A percentile compares a stretch with the other conserved stretches of the same genome.
These are phyloP conservation scores for Neospora caninum DNA, from an alignment of 169 alveolate species.

Conservation along the genomic window DNA sequence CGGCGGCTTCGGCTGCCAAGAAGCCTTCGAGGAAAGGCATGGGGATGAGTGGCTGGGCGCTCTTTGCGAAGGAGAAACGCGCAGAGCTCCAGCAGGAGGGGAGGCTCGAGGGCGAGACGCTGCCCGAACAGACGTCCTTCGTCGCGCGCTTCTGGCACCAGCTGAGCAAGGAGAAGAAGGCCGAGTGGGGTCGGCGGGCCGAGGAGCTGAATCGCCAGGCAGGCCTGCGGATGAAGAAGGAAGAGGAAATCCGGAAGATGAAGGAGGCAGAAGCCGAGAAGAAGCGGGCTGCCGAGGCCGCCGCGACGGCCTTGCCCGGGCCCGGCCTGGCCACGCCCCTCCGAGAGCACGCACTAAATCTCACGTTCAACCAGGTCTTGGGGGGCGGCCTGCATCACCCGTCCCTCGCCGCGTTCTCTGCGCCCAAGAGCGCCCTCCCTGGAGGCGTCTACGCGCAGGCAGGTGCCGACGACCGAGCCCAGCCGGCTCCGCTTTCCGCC, in stretches of 20 bases:
- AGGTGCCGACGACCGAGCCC: background rate
- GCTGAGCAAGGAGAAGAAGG: slow-evolving; percentile 54
- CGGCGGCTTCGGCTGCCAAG: slow-evolving; percentile 40
- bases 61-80: slow-evolving; percentile 62
- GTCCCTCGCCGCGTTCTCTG: background rate
- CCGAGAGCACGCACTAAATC: background rate
- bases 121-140: slow-evolving; percentile 65
- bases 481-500: background rate
- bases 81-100: slow-evolving; percentile 58
- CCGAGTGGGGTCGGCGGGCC: slow-evolving; percentile 63
- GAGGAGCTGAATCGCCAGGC: slow-evolving; percentile 64
- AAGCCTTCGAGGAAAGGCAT: slow-evolving; percentile 45
- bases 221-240: slow-evolving; percentile 41
- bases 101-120: slow-evolving; percentile 57
- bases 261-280: background rate
- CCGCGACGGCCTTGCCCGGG: background rate
- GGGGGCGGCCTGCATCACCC: background rate
- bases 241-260: background rate
- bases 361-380: background rate
- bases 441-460: background rate
- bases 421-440: background rate
- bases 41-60: slow-evolving; percentile 68
- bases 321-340: background rate
- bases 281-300: background rate
- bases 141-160: slow-evolving; percentile 66